Base-by-base conservation (phyloP, 352 stramenopile genomes). In the Phytophthora uliginosa region DNA sequence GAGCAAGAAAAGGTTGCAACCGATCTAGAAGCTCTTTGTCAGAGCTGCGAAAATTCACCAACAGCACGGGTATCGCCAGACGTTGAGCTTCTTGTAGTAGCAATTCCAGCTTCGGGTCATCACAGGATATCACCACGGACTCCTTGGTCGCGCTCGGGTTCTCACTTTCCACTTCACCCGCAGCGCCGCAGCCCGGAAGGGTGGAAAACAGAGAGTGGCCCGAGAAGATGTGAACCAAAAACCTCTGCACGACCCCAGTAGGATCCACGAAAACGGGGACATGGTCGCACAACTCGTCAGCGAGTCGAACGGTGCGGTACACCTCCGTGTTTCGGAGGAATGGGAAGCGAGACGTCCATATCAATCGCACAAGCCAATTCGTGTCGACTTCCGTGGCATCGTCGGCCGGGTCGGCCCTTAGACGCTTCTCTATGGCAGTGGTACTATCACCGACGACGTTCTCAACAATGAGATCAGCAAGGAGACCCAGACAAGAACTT, bases 191-290 rank as follows among this genome's bases (percentile, higher is more conserved):
- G 3, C 66, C 59, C 20, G 55, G 47, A 8, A 77, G 52, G 0
- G 59, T 60, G 3, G 77, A 72, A 58, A 85, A 84, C 10, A 85
- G 55, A 4, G 77, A 67, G 13, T 82, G 52, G 0, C 77, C 82
- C 1, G 69, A 89, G 66, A 92, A 91, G 2, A 82, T 67, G 18
- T 86, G 74, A 4, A 90, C 67, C 7, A 92, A 71, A 33, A 84
- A 78, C 9, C 75, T 71, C 71, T 91, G 85, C 0, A 88, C 47
- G 15, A 89, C 42, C 0, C 82, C 84, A 0, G 61, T 74, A 0
- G 52, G 24, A 36, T 92, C 85, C 0, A 90, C 55, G 47, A 91
- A 54, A 2, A 92, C 66, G 0, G 85, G 85, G 3, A 88, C 47
- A 5, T 74, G 74, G 36, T 87, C 78, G 18, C 67, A 66, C 8